These are phyloP conservation scores for Besnoitia besnoiti DNA, from an alignment of 169 alveolate genomes.

Conservation along the genomic window DNA sequence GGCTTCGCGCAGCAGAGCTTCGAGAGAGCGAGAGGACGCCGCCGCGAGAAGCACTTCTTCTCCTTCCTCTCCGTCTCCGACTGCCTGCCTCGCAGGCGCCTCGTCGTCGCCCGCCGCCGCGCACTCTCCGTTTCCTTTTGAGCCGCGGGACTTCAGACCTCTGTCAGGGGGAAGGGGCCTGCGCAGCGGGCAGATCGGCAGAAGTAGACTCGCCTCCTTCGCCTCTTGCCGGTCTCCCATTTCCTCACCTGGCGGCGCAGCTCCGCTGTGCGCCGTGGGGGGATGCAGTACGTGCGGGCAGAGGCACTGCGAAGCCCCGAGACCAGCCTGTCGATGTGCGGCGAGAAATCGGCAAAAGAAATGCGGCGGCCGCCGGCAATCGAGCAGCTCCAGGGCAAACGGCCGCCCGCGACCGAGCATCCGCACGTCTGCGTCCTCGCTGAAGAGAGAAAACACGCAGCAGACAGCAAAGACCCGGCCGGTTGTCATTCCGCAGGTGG, in stretches of 20 bases:
- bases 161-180: too few species aligned
- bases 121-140: too few species aligned
- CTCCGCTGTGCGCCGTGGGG: too few species aligned
- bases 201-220: too few species aligned
- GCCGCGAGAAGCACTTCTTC: background rate
- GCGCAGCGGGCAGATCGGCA: too few species aligned
- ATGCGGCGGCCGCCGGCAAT: background rate
- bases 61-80: too few species aligned
- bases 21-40: background rate
- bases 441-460: slow-evolving; percentile 71
- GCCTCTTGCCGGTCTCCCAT: too few species aligned
- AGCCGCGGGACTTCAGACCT: too few species aligned
- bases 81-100: too few species aligned
- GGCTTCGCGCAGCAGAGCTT: background rate
- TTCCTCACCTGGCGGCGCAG: too few species aligned
- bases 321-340: background rate
- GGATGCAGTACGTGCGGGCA: too few species aligned
- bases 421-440: slow-evolving; percentile 90
- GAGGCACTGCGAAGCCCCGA: background rate
- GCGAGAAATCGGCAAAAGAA: background rate
- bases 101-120: too few species aligned
- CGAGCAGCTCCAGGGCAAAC: slow-evolving; percentile 70
- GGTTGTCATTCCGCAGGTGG: background rate
- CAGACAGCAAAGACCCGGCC: background rate
- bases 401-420: slow-evolving; percentile 92